phyloP scores from a whole-genome alignment of 345 rosid genomes.

The Rubroshorea leprosula region DNA sequence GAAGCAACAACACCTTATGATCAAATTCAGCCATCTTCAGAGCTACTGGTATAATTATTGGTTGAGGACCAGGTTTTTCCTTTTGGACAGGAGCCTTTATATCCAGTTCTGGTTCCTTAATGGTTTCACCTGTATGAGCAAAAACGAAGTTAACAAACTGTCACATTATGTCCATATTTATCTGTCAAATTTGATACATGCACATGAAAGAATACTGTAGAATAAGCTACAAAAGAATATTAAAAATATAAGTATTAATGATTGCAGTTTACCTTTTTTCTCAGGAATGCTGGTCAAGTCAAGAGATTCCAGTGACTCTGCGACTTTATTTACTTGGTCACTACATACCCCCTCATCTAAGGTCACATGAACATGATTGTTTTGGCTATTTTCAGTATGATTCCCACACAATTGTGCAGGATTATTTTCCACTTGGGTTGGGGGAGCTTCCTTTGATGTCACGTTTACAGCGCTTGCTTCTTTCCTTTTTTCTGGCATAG shows the following conservation, averaged over 20 bases:
- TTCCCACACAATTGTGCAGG: slow-evolving; percentile 21
- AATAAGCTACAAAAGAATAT: background rate
- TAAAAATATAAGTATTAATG: background rate
- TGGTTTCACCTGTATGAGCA: slow-evolving; percentile 37
- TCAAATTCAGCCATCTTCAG: slow-evolving; percentile 93
- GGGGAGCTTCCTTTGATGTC: slow-evolving; percentile 24
- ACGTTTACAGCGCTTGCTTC: slow-evolving; percentile 12
- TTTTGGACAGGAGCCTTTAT: slow-evolving; percentile 29
- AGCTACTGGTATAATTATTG: slow-evolving; percentile 78
- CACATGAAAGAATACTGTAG: background rate
- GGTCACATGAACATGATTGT: slow-evolving; percentile 8
- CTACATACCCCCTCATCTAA: slow-evolving; percentile 24
- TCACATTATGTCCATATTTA: no score
- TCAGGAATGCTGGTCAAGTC: slow-evolving; percentile 30
- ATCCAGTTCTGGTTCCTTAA: slow-evolving; percentile 29
- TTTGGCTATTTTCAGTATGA: slow-evolving; percentile 24
- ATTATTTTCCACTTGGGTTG: slow-evolving; percentile 27
- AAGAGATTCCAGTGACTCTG: slow-evolving; percentile 31
- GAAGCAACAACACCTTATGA: slow-evolving; percentile 58
- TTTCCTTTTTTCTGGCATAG: slow-evolving; percentile 32
- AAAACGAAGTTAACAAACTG: slow-evolving; percentile 11
- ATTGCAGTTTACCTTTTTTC: slow-evolving; percentile 29
- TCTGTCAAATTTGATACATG: no score
- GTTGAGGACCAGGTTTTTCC: slow-evolving; percentile 64
- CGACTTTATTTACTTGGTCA: slow-evolving; percentile 32